Conservation (phyloP, 2,329 filamentous ascomycete species). For the Fusarium sp. region DNA sequence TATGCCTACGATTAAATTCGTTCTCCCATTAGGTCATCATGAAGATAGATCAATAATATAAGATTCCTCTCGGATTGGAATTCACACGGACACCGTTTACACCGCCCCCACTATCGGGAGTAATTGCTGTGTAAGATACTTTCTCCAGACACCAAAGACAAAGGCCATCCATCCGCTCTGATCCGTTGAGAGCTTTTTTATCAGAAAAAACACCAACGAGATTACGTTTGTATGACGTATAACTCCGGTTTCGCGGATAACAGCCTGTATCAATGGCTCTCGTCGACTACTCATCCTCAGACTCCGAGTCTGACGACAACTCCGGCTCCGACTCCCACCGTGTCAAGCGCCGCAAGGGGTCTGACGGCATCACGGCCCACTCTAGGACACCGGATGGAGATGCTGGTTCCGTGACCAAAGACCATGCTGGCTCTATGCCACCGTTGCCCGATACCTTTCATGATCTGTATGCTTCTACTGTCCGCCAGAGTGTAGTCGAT, state of each 20-base stretch:
- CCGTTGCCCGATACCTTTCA: slow-evolving; percentile 86
- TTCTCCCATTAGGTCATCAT: background rate
- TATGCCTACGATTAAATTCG: no score
- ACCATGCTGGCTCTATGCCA: slow-evolving; percentile 62
- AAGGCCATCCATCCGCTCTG: slow-evolving; percentile 6
- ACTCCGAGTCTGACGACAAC: slow-evolving; percentile 23
- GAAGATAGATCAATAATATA: background rate
- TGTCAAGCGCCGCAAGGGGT: slow-evolving; percentile 55
- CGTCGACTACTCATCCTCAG: slow-evolving; percentile 69
- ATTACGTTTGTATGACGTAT: slow-evolving; percentile 17
- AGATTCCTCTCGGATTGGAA: no score
- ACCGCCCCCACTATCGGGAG: slow-evolving; percentile 9
- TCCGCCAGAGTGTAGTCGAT: slow-evolving; percentile 81
- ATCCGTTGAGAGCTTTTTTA: background rate
- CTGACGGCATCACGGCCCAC: slow-evolving; percentile 38
- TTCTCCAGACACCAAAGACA: slow-evolving; percentile 1
- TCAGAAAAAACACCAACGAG: background rate
- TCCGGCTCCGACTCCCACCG: slow-evolving; percentile 49
- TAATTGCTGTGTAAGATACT: slow-evolving; percentile 11
- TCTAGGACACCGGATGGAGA: slow-evolving; percentile 17
- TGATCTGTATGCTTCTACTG: slow-evolving; percentile 88
- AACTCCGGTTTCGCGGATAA: slow-evolving; percentile 1
- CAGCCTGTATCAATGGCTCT: slow-evolving; percentile 64
- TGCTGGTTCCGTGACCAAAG: slow-evolving; percentile 11
- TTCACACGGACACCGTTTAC: background rate